Base-by-base conservation (phyloP, 257 asterid genomes). In the Plantago ovata region DNA sequence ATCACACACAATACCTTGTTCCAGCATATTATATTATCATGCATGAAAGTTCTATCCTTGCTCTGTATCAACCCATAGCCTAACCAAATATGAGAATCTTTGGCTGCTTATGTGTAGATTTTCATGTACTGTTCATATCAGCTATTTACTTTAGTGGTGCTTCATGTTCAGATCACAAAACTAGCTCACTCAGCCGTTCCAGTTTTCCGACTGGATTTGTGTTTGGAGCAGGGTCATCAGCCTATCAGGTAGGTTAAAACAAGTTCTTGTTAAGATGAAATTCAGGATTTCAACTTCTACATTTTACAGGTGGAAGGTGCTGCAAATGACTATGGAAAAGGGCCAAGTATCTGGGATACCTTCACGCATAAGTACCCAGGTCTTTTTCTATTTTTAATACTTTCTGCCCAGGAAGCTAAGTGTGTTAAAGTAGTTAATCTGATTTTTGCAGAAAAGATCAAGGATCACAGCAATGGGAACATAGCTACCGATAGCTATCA, bases 241-340 rank as follows among this genome's bases (percentile, higher is more conserved):
- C 74, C n/a, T 69, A 69, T 63, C 74, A 69, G 74, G 74, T 62
- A 50, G 16, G 38, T 10, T 14, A 38, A 16, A 10, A 6, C 38
- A 13, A 32, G 4, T 24, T 60, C 9, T 9, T 24, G 20, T 45
- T 15, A 4, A 13, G 39, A 0, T 45, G 4, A 28, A 8, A 3
- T 28, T 3, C 36, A 4, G 7, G 36, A 45, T 48, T 40, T 48
- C 28, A 19, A 21, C 38, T 16, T 32, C n/a, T n/a, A 15, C 13
- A 3, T 50, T 18, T 33, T 7, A 11, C 64, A 74, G 80, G 42
- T 65, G 46, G 80, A 74, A 69, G 80, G 80, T 28, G 80, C 68
- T 2, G 60, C 73, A 59, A 63, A 61, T 28, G 44, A 24, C 38
- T 46, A 74, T 57, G 79, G 79, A 4, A 74, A 61, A 66, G 74